Conservation (phyloP, 2,329 filamentous ascomycete genomes). For the Aureobasidium sp. region DNA sequence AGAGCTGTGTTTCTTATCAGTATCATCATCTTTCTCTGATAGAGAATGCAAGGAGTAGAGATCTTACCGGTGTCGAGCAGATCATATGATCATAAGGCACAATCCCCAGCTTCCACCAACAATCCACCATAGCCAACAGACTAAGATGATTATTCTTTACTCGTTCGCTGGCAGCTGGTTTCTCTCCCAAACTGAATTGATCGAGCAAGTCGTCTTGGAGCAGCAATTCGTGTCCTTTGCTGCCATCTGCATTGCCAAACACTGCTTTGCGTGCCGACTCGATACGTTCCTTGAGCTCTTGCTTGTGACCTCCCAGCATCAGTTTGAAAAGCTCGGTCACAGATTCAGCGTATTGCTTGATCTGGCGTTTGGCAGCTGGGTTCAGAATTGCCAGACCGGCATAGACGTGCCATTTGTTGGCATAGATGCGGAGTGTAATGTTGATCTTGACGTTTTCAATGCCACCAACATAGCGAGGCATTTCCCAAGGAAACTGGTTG, state of each 20-base stretch:
- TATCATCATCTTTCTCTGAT: background rate
- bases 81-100: slow-evolving; percentile 99
- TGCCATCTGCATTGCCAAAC: slow-evolving; percentile 37
- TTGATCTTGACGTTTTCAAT: slow-evolving; percentile 99
- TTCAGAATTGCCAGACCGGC: slow-evolving; percentile 95
- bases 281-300: slow-evolving; percentile 66
- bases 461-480: slow-evolving; percentile 88
- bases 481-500: slow-evolving; percentile 93
- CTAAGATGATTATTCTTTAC: slow-evolving; percentile 90
- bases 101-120: slow-evolving; percentile 89
- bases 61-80: slow-evolving; percentile 75
- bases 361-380: slow-evolving; percentile 83
- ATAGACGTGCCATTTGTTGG: slow-evolving; percentile 99
- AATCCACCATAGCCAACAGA: slow-evolving; percentile 94
- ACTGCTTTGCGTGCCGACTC: slow-evolving; percentile 71
- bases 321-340: slow-evolving; percentile 94
- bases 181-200: slow-evolving; percentile 72
- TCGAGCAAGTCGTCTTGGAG: slow-evolving; percentile 76
- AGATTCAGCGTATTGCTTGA: slow-evolving; percentile 83
- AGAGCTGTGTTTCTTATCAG: slow-evolving; percentile 42
- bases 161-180: slow-evolving; percentile 51
- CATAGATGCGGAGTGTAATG: slow-evolving; percentile 92
- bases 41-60: no score
- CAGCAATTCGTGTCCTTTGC: slow-evolving; percentile 58
- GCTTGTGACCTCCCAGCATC: slow-evolving; percentile 78